phyloP scores from a whole-genome alignment of 2,329 filamentous ascomycete genomes.

The Talaromyces sp. region DNA sequence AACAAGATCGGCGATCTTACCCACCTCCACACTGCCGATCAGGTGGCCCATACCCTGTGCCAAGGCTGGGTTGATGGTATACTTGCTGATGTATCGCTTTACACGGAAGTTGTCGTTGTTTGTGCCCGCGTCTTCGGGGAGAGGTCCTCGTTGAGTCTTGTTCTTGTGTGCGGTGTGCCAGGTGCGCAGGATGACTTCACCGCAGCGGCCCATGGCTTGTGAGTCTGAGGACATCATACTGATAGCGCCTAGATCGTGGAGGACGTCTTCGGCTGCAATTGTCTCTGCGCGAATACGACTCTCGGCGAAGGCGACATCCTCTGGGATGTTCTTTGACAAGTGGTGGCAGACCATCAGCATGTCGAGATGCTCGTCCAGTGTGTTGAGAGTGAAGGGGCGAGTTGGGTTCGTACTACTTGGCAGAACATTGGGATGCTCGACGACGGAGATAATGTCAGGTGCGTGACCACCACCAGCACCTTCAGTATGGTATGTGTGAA shows the following conservation, averaged over 20 bases:
- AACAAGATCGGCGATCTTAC: conserved; percentile 86
- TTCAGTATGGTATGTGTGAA: conserved; percentile 97
- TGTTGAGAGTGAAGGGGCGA: conserved; percentile 86
- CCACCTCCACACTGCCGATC: conserved; percentile 83
- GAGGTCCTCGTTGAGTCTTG: conserved; percentile 75
- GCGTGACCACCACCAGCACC: conserved; percentile 93
- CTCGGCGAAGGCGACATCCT: conserved; percentile 95
- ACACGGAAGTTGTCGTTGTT: conserved; percentile 88
- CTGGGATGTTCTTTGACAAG: conserved; percentile 85
- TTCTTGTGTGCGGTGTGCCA: conserved; percentile 99
- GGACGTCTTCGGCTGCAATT: conserved; percentile 92
- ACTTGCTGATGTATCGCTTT: conserved; percentile 91
- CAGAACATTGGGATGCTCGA: conserved; percentile 84
- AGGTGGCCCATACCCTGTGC: conserved; percentile 88
- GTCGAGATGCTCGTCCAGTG: conserved; percentile 92
- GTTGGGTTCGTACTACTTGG: conserved; percentile 93
- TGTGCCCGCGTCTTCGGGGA: conserved; percentile 77
- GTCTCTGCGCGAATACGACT: conserved; percentile 93
- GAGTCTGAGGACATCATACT: conserved; percentile 97
- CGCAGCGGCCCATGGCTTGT: conserved; percentile 95
- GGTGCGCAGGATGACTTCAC: conserved; percentile 87
- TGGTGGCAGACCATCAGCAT: conserved; percentile 99
- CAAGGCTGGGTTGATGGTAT: conserved; percentile 91
- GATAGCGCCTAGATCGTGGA: conserved; percentile 93
- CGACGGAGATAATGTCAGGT: conserved; percentile 92